Evolutionary conservation across 768 basidiomycete species (phyloP), one percentile per base, ranked within the genome.

Genomic region (Russula sp.): DNA sequence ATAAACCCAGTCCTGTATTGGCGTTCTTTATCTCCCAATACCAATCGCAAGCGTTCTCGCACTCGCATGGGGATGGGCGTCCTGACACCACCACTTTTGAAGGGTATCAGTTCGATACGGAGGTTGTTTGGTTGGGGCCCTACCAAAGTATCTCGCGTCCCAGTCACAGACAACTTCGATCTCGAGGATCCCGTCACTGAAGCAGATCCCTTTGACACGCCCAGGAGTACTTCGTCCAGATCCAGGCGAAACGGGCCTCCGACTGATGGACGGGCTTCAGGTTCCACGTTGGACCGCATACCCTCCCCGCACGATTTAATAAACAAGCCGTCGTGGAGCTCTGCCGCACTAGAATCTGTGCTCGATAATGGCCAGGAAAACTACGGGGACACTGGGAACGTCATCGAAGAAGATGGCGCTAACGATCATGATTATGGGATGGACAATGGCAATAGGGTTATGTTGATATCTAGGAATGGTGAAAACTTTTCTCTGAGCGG

Each of bases 381-480:
- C 34, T 42, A 64, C 24, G 32, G 26, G 2, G 48, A 50, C 30
- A 20, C 18, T 4, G 13, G 26, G 14, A 46, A 57, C 24, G 8
- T 40, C 26, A n/a, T 36, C 0, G 32, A n/a, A 13, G 48, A 60
- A 32, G n/a, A 38, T 57, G 46, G 22, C n/a, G 28, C 24, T 16
- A 28, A 52, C 16, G 54, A 46, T 52, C 55, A 57, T 38, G 49
- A 57, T 36, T 28, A 1, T 38, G 24, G 18, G 40, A 46, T 5
- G n/a, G 50, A 7, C 30, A 13, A 18, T 4, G 11, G 13, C n/a
- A 24, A 57, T 38, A 3, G 32, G 10, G 64, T 65, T 26, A 51
- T 61, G 32, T 52, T 65, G 60, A 65, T 65, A 22, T 56, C 64
- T 34, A 65, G 54, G 40, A 20, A 60, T 49, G 64, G 64, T n/a